Evolutionary conservation across 192 early-diverging fungal species (phyloP), one percentile per base, ranked within the genome.

Genomic region (Endogone sp.): DNA sequence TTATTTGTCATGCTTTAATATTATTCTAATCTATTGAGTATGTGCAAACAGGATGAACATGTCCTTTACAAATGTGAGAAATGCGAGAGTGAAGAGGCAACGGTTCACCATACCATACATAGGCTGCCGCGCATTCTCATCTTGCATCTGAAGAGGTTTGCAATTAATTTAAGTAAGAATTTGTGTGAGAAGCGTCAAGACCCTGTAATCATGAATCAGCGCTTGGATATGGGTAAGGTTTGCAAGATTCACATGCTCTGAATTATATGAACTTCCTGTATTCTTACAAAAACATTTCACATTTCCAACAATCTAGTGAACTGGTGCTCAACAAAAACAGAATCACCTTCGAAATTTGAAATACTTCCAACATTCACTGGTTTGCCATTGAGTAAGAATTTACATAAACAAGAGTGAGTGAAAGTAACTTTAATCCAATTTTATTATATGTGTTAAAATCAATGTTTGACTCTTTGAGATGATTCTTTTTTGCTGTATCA

Each of bases 91-190:
- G 31, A 55, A 3, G 55, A 56, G n/a, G 65, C 65, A 20, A 58
- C 30, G 3, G 65, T 67, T n/a, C 65, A 24, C 29, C 56, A 55
- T 9, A 67, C 56, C 21, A 58, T 67, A 55, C 29, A 29, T 56
- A 30, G 55, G 28, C 23, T 58, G 2, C 65, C 65, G 21, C 44
- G 54, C 22, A 67, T 44, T 16, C 55, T 67, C 29, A 54, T 67
- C 30, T 58, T 67, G 3, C 65, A 67, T 56, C 55, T 67, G 20
- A 67, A 67, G 56, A 55, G 65, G 55, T 67, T 67, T 44, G 59
- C 65, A 9, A 56, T 59, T 32, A 58, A 67, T 27, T 27, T 28
- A 26, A 32, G 28, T 23, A 58, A 58, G 23, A 58, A 49, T 49
- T 6, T 49, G 16, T 49, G 37, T 49, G 37, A 49, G 37, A 49